Conservation (phyloP, 2,329 filamentous ascomycete genomes). For the Alternaria consortialis region DNA sequence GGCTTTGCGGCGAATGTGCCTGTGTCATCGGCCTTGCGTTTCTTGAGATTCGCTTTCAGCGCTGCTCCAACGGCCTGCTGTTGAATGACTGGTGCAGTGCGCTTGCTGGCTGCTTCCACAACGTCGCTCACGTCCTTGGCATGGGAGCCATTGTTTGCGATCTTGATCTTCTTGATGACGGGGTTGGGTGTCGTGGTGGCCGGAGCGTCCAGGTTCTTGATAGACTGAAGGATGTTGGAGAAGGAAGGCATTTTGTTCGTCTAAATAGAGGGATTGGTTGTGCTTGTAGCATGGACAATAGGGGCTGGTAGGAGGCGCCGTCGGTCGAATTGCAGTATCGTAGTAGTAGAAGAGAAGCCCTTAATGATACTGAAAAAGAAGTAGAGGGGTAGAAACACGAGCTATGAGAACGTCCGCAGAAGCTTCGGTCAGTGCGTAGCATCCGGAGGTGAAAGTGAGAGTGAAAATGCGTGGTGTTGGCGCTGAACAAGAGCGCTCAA, state of each 20-base stretch:
- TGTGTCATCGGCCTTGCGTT: not conserved
- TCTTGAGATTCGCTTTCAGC: not conserved
- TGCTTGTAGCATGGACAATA: not conserved
- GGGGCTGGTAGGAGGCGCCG: not conserved
- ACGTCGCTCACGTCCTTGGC: constrained; percentile 1
- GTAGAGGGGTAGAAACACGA: not conserved
- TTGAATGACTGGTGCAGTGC: not conserved
- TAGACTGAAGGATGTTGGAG: not conserved
- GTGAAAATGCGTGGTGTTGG: not conserved
- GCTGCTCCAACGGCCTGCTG: not conserved
- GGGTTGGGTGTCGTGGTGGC: not conserved
- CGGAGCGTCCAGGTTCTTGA: not conserved
- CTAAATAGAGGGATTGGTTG: no score
- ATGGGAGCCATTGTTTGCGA: constrained; percentile 1
- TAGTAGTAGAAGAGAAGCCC: not conserved
- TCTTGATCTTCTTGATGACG: constrained; percentile 9
- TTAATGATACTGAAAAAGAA: not conserved
- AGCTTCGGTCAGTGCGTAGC: not conserved
- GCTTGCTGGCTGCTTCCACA: not conserved
- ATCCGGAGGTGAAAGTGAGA: not conserved
- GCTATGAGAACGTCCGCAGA: not conserved
- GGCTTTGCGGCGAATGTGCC: no score
- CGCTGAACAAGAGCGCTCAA: not conserved
- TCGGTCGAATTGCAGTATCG: not conserved
- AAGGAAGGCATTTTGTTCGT: not conserved